Conservation (phyloP, 768 basidiomycete genomes). For the Mycena indigotica region DNA sequence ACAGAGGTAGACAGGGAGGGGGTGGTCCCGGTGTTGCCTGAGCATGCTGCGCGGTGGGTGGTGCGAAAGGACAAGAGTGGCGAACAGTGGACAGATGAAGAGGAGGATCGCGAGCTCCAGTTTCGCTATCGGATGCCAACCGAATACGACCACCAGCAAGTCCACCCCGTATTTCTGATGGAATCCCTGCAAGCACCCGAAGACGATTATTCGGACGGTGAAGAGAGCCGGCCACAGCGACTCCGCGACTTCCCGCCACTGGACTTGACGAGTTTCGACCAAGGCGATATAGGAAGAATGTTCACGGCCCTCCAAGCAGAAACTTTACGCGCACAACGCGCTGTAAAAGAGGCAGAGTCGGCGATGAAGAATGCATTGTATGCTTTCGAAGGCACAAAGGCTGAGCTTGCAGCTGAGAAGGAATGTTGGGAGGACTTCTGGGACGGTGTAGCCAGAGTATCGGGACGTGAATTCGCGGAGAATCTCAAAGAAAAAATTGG, state of each 20-base stretch:
- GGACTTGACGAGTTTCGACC: background rate
- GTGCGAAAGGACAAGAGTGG: background rate
- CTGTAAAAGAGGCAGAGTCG: conserved; percentile 2
- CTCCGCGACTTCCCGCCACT: background rate
- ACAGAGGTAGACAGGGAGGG: background rate
- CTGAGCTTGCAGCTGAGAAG: conserved; percentile 4
- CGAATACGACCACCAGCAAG: background rate
- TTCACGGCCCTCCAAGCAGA: conserved; percentile 4
- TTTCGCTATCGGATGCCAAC: background rate
- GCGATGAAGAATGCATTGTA: conserved; percentile 6
- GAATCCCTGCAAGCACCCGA: conserved; percentile 1
- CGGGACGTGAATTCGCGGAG: conserved; percentile 1
- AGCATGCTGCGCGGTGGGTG: background rate
- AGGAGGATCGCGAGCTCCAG: conserved; percentile 6
- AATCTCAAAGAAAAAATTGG: background rate
- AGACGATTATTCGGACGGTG: conserved; percentile 8
- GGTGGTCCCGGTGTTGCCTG: background rate
- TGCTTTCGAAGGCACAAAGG: background rate
- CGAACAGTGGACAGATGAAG: background rate
- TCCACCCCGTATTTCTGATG: background rate
- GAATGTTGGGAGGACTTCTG: conserved; percentile 7
- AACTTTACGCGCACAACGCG: background rate
- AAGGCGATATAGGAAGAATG: conserved; percentile 11
- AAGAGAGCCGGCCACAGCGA: background rate
- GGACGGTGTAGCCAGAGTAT: background rate